Conservation (phyloP, 306 rosid genomes). For the Cicer arietinum region DNA sequence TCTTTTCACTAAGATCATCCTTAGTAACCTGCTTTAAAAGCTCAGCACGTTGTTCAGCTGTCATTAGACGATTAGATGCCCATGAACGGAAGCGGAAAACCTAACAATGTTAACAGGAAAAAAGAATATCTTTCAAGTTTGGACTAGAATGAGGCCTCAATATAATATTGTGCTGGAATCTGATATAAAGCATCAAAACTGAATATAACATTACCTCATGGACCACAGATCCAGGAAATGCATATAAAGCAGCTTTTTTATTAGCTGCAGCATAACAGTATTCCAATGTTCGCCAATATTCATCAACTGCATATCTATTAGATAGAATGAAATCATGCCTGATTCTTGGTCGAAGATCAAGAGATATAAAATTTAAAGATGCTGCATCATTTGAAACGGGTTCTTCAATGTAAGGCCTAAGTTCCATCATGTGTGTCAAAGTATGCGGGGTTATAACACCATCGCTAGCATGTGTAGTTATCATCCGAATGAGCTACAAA, state of each 20-base stretch:
- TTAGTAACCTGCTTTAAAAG: constrained; percentile 61
- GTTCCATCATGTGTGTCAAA: constrained; percentile 78
- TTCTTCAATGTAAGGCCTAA: constrained; percentile 88
- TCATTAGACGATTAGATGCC: constrained; percentile 85
- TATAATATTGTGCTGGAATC: constrained; percentile 32
- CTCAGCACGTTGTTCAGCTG: constrained; percentile 82
- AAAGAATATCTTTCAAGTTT: not conserved
- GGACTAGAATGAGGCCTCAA: not conserved
- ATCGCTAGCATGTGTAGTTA: constrained; percentile 56
- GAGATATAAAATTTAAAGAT: constrained; percentile 60
- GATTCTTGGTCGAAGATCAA: constrained; percentile 90
- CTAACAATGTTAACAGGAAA: constrained; percentile 52
- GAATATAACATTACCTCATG: constrained; percentile 65
- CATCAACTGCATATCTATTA: constrained; percentile 76
- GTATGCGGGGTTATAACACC: constrained; percentile 49
- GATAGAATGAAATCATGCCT: constrained; percentile 91
- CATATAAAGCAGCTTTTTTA: constrained; percentile 73
- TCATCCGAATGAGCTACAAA: constrained; percentile 79
- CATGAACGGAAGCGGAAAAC: constrained; percentile 76
- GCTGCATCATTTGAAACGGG: constrained; percentile 76
- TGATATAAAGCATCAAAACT: constrained; percentile 27
- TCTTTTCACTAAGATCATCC: constrained; percentile 62
- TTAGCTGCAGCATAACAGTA: constrained; percentile 88
- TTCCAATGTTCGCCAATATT: constrained; percentile 93
- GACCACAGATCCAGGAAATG: constrained; percentile 95